Percentiles rank a stretch among this genome's conserved stretches.
Conservation (phyloP, 768 basidiomycete species). For the Termitomyces heimii region DNA sequence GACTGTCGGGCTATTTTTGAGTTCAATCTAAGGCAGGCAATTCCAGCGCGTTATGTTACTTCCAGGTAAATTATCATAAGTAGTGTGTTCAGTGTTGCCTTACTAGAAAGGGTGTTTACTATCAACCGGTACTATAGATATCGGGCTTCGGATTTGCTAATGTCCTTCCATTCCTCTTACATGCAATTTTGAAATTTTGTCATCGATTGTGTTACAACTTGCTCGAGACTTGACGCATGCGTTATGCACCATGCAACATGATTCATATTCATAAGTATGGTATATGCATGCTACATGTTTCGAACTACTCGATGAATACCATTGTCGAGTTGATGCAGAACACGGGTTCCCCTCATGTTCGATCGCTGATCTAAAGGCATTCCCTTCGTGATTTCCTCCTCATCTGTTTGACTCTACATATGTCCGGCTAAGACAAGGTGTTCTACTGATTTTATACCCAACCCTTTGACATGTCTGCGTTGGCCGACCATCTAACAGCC, state of each 20-base stretch:
- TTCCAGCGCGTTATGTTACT: neutral
- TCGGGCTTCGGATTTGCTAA: neutral
- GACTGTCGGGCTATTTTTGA: neutral
- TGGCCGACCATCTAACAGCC: neutral
- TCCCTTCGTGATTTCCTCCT: neutral
- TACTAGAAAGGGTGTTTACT: neutral
- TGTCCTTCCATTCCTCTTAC: neutral
- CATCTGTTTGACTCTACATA: neutral
- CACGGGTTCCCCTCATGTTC: conserved; percentile 5
- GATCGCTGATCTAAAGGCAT: neutral
- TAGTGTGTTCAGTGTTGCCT: neutral
- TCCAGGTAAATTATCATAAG: neutral
- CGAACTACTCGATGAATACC: neutral
- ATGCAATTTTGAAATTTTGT: too few species aligned
- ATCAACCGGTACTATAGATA: neutral
- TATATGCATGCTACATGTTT: neutral
- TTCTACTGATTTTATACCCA: neutral
- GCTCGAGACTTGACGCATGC: neutral
- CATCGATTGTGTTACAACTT: neutral
- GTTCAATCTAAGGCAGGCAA: neutral
- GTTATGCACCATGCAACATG: neutral
- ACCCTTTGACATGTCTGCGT: neutral
- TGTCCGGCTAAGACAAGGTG: too few species aligned
- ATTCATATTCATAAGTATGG: neutral
- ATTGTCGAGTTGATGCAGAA: neutral